phyloP scores from a whole-genome alignment of 805 yeast genomes.

The Jamesozyma hellenica region DNA sequence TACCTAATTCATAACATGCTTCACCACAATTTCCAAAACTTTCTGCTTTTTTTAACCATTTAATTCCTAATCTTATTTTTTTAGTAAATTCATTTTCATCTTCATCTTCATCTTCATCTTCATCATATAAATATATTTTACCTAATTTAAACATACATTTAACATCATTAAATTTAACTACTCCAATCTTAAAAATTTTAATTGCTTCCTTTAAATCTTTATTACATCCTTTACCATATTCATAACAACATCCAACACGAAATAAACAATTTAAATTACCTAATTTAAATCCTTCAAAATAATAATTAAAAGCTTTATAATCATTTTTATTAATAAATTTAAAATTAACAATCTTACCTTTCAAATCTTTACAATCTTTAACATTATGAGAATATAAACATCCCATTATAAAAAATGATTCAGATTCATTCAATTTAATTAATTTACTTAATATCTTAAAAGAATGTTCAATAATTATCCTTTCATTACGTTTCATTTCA shows the following conservation, averaged over 20 bases:
- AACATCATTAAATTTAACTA: conserved; percentile 44
- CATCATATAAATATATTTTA: conserved; percentile 41
- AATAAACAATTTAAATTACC: conserved; percentile 54
- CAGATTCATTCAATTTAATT: conserved; percentile 37
- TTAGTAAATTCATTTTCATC: too few species aligned
- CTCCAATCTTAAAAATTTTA: conserved; percentile 48
- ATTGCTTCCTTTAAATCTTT: conserved; percentile 35
- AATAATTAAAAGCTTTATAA: conserved; percentile 50
- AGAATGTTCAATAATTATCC: conserved; percentile 46
- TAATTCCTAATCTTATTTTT: conserved; percentile 27
- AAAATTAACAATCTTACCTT: conserved; percentile 21
- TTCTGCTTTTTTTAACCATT: conserved; percentile 45
- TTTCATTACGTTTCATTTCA: conserved; percentile 42
- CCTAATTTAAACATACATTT: conserved; percentile 70
- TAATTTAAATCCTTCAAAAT: conserved; percentile 47
- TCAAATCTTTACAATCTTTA: neutral
- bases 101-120: conserved; percentile 31
- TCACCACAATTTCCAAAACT: conserved; percentile 34
- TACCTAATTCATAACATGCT: conserved; percentile 49
- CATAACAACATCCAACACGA: conserved; percentile 61
- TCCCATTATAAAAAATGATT: conserved; percentile 52
- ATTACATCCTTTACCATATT: conserved; percentile 43
- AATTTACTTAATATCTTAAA: conserved; percentile 50
- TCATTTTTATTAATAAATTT: conserved; percentile 41
- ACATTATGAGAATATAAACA: conserved; percentile 43